phyloP scores from a whole-genome alignment of 768 basidiomycete species.

The Collybia sordida region DNA sequence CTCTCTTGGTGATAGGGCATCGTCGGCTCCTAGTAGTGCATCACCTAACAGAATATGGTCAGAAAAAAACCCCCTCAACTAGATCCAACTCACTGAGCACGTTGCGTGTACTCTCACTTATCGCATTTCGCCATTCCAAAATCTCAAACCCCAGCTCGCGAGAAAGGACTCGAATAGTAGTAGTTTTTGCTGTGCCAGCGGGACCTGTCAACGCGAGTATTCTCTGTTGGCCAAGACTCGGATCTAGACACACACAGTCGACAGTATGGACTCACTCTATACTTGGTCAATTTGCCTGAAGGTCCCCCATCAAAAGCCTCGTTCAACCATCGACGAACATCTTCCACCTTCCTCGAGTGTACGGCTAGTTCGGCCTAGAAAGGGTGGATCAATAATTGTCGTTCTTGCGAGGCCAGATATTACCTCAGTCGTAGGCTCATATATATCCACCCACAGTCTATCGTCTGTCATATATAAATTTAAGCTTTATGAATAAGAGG shows the following conservation, averaged over 20 bases:
- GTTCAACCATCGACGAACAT: slow-evolving; percentile 70
- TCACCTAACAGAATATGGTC: neutral
- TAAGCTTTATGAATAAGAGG: neutral
- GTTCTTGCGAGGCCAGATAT: neutral
- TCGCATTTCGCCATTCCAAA: slow-evolving; percentile 80
- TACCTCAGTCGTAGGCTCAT: slow-evolving; percentile 61
- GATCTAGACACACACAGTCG: neutral
- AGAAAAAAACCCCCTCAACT: neutral
- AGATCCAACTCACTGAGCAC: slow-evolving; percentile 16
- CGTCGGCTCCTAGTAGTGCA: neutral
- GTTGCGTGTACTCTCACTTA: slow-evolving; percentile 45
- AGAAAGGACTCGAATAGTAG: slow-evolving; percentile 75
- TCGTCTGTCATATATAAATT: slow-evolving; percentile 25
- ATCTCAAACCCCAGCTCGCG: slow-evolving; percentile 76
- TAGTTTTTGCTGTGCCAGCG: slow-evolving; percentile 88
- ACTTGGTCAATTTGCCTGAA: slow-evolving; percentile 63
- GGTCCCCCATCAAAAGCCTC: slow-evolving; percentile 74
- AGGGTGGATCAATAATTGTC: slow-evolving; percentile 1
- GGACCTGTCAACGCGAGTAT: slow-evolving; percentile 86
- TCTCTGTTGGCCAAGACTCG: slow-evolving; percentile 43
- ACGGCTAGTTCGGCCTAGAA: slow-evolving; percentile 72
- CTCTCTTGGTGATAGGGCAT: slow-evolving; percentile 5
- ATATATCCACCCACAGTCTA: slow-evolving; percentile 61
- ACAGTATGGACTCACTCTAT: slow-evolving; percentile 55
- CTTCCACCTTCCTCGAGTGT: slow-evolving; percentile 76